Percentiles rank a stretch among this genome's conserved stretches.
Conservation (phyloP, 345 rosid genomes). For the Populus ilicifolia region DNA sequence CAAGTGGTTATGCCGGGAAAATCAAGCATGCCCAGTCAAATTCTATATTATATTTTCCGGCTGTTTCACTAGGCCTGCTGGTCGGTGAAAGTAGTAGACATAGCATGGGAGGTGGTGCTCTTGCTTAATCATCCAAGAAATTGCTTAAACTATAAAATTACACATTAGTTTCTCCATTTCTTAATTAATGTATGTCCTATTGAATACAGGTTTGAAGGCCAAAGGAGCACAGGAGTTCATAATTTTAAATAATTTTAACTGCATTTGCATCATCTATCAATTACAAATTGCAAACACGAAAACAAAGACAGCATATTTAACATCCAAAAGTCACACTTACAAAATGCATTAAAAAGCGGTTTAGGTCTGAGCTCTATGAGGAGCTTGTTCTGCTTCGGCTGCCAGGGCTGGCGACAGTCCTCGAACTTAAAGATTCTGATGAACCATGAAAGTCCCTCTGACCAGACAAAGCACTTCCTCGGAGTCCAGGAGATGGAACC, state of each 20-base stretch:
- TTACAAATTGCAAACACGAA: not conserved
- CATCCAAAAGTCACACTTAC: constrained; percentile 18
- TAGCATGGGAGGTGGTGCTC: too few species aligned
- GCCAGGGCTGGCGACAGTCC: constrained; percentile 36
- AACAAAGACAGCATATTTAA: not conserved
- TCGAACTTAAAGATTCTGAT: constrained; percentile 24
- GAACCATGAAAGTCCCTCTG: constrained; percentile 36
- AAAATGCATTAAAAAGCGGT: constrained; percentile 5
- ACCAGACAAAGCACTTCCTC: constrained; percentile 17
- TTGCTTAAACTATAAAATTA: too few species aligned
- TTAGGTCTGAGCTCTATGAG: constrained; percentile 10
- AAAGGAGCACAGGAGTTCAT: not conserved
- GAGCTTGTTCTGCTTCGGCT: constrained; percentile 56
- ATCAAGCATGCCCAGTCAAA: too few species aligned
- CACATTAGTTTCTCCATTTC: too few species aligned
- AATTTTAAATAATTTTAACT: too few species aligned
- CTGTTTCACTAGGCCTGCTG: too few species aligned
- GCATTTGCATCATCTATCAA: not conserved
- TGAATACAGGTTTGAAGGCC: not conserved
- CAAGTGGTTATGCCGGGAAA: too few species aligned
- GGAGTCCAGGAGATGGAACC: constrained; percentile 29
- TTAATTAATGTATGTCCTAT: not conserved
- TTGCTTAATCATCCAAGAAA: too few species aligned
- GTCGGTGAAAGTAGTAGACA: too few species aligned
- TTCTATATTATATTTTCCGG: too few species aligned